Percentiles rank a stretch among this genome's conserved stretches.
Conservation (phyloP, 2,329 filamentous ascomycete genomes). For the Cladosporium sp. region DNA sequence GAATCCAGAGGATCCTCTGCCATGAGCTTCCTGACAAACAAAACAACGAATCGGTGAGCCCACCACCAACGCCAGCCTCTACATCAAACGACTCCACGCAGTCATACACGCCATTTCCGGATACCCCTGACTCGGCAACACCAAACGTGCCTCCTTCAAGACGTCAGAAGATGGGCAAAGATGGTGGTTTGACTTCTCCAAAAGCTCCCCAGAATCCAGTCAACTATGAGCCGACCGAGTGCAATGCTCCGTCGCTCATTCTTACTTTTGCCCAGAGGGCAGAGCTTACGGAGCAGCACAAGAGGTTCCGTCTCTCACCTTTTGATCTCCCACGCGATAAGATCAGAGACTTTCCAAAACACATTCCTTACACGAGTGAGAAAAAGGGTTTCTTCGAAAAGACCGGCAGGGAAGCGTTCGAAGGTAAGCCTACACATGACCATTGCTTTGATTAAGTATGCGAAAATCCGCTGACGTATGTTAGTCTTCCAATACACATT, state of each 20-base stretch:
- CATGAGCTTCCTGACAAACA: conserved; percentile 19
- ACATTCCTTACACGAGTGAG: conserved; percentile 90
- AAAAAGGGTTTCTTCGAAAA: conserved; percentile 85
- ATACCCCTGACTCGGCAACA: conserved; percentile 9
- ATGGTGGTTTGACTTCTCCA: conserved; percentile 56
- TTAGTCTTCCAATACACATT: conserved; percentile 82
- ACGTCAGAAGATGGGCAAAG: conserved; percentile 57
- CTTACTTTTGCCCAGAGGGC: conserved; percentile 29
- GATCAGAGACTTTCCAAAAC: conserved; percentile 48
- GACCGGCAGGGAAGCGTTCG: conserved; percentile 80
- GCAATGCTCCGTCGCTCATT: conserved; percentile 36
- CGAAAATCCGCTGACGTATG: not conserved
- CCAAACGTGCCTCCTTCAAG: conserved; percentile 21
- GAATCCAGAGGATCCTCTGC: conserved; percentile 39
- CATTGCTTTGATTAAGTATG: not conserved
- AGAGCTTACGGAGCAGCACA: conserved; percentile 51
- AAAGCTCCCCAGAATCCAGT: conserved; percentile 59
- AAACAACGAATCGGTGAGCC: conserved; percentile 17
- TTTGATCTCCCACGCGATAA: conserved; percentile 42
- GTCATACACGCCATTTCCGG: conserved; percentile 19
- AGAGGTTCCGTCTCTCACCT: conserved; percentile 60
- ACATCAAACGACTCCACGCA: conserved; percentile 18
- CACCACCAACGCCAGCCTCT: conserved; percentile 24
- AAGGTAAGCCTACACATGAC: conserved; percentile 54
- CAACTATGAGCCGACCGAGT: conserved; percentile 69